Base-by-base conservation (phyloP, 441 rosid genomes). In the Melastoma candidum region DNA sequence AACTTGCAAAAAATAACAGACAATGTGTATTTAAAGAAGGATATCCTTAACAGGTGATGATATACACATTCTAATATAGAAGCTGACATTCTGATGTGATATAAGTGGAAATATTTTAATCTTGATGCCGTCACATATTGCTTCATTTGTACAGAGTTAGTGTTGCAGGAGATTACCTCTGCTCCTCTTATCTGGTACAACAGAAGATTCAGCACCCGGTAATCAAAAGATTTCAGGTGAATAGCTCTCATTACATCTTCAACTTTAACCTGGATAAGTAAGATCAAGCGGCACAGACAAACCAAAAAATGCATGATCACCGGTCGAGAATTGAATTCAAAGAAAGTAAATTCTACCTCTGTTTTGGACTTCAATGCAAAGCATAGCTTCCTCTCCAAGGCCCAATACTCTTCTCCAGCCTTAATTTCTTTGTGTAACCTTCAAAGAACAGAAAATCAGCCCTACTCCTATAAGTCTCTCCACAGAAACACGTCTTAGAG, bases 371-470 rank as follows among this genome's bases (percentile, higher is more conserved):
- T 61, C 52, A 85, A 75, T 57, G 84, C 84, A 70, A 63, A 66
- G 60, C 98, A 85, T 32, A 87, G 89, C 73, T 75, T 79, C 79
- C 98, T 80, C 72, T 92, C 96, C 58, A 92, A 65, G 57, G 80
- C 71, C 98, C 96, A 90, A 57, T 82, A 90, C 74, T 83, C 98
- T 54, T 73, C 75, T 54, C 96, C 98, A 22, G 51, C 60, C 53
- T 57, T 71, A 56, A 87, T 66, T 74, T 92, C 95, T 67, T 82
- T 79, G 22, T 45, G 66, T 61, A 87, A 78, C 73, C 95, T 90
- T 68, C 57, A 63, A 45, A 63, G 67, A 61, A 25, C 47, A 48
- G 14, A 11, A 9, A 47, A 44, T 49, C 47, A 8, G 44, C 44
- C 12, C 68, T 46, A 52, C 8, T 7, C 55, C 12, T 49, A 49